Base-by-base conservation (phyloP, 2,329 filamentous ascomycete genomes). In the Paraconiothyrium sp. region DNA sequence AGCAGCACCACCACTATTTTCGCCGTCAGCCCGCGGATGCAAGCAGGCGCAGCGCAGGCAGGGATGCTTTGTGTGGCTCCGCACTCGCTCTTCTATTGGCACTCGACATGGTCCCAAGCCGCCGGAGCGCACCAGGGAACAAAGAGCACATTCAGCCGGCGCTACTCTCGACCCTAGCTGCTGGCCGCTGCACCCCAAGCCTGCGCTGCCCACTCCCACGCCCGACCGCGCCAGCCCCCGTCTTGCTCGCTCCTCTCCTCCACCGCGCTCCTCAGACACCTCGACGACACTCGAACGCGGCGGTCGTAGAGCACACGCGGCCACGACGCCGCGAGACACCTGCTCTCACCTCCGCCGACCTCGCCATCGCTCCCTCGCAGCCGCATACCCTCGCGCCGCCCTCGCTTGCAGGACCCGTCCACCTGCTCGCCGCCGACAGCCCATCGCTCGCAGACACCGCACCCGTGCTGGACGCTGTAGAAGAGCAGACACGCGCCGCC, bases 91-190 rank as follows among this genome's bases (percentile, higher is more conserved):
- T 3, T 55, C 52, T 22, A 55, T 55, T 55, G 52, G 52, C 52
- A 14, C 5, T 39, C 4, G 4, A 24, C 24, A 4, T 2, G 37
- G 37, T 7, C 4, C 39, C 39, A 41, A 41, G 39, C 16, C 16
- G 39, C 52, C 20, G 39, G 47, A 11, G 27, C 47, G 27, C 27
- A 30, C 27, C 27, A 30, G 27, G 27, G 27, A 44, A 55, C 39
- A 55, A 55, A 39, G 52, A 46, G 14, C 34, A 48, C 49, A 52
- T 55, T 55, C 52, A 55, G 39, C 52, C 52, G 52, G 52, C 27
- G 52, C 39, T 27, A 22, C 27, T 35, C 37, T 27, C 2, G 24
- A 27, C 35, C 50, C 35, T 16, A 14, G 50, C 34, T 4, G n/a
- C 34, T 51, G 32, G n/a, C 49, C 22, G 32, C 14, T 37, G 48